Conservation (phyloP, 2,329 filamentous ascomycete genomes). For the Colletotrichum kahawae region DNA sequence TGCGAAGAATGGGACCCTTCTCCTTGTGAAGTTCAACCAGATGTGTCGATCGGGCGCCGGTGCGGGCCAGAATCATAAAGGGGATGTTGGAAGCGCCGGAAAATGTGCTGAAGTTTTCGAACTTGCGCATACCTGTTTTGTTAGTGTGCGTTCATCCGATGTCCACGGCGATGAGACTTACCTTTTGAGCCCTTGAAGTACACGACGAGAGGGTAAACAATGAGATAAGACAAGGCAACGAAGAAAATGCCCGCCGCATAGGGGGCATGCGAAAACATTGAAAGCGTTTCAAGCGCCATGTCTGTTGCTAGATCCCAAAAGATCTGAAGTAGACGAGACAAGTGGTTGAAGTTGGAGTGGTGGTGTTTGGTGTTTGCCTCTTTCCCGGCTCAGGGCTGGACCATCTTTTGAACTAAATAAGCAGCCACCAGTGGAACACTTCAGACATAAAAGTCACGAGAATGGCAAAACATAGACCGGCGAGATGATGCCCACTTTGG, state of each 20-base stretch:
- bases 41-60: conserved; percentile 46
- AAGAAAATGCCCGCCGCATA: conserved; percentile 20
- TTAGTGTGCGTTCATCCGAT: background rate
- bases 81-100: conserved; percentile 50
- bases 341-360: background rate
- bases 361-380: background rate
- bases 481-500: background rate
- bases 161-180: background rate
- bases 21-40: conserved; percentile 48
- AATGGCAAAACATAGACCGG: background rate
- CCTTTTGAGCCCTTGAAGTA: conserved; percentile 52
- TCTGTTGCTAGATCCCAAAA: background rate
- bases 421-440: background rate
- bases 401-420: conserved; percentile 4
- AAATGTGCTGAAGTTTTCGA: conserved; percentile 45
- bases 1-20: conserved; percentile 46
- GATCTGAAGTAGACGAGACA: background rate
- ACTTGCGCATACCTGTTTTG: conserved; percentile 44
- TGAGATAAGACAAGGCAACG: conserved; percentile 32
- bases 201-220: conserved; percentile 42
- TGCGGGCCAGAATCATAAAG: conserved; percentile 49
- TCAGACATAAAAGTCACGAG: background rate
- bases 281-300: background rate
- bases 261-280: background rate
- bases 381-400: background rate